phyloP scores from a whole-genome alignment of 805 yeast species.

The Candida xiaguanensis region DNA sequence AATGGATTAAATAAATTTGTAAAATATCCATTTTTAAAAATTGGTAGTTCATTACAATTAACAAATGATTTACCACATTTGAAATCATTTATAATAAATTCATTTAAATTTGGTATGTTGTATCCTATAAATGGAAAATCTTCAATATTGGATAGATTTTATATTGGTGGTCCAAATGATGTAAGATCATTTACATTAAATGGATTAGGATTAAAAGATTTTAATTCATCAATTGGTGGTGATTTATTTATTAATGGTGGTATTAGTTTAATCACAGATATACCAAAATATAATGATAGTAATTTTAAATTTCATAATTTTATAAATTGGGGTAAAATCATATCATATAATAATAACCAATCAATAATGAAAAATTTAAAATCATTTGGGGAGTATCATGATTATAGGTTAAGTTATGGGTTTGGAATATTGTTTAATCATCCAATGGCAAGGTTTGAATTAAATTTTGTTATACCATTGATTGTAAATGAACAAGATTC shows the following conservation, averaged over 20 bases:
- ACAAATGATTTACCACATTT: constrained; percentile 20
- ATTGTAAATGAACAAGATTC: constrained; percentile 43
- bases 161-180: constrained; percentile 59
- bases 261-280: constrained; percentile 36
- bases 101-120: constrained; percentile 33
- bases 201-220: constrained; percentile 54
- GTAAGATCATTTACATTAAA: constrained; percentile 49
- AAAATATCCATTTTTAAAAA: constrained; percentile 37
- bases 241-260: constrained; percentile 47
- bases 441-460: constrained; percentile 57
- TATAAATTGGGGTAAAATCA: constrained; percentile 45
- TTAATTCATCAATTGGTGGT: constrained; percentile 50
- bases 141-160: constrained; percentile 50
- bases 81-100: constrained; percentile 18
- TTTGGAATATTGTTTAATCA: constrained; percentile 51
- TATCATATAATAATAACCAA: constrained; percentile 18
- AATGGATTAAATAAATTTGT: constrained; percentile 27
- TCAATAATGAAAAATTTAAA: constrained; percentile 6
- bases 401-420: constrained; percentile 41
- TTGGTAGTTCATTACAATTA: constrained; percentile 36
- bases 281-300: constrained; percentile 43
- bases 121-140: constrained; percentile 18
- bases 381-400: constrained; percentile 6
- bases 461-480: constrained; percentile 52
- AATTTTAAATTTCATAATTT: constrained; percentile 49